Conservation (phyloP, 1,139 yeast genomes). For the Diutina neorugosa region DNA sequence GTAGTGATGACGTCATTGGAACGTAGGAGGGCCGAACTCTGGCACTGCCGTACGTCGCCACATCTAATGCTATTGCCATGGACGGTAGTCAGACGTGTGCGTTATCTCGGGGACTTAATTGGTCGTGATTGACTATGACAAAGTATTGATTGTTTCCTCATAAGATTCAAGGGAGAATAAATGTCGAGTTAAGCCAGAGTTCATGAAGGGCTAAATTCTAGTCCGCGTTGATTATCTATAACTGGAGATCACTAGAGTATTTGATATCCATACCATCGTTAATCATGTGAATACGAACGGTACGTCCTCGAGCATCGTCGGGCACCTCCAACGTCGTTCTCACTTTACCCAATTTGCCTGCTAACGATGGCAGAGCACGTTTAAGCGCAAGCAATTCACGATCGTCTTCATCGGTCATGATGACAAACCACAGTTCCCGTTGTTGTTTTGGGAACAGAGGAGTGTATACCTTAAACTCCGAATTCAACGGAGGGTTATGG, state of each 20-base stretch:
- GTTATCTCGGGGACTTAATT: too few species aligned
- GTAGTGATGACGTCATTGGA: too few species aligned
- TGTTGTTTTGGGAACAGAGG: slow-evolving; percentile 85
- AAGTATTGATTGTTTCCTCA: too few species aligned
- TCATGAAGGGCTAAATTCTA: too few species aligned
- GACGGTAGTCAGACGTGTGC: too few species aligned
- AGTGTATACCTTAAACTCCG: slow-evolving; percentile 56
- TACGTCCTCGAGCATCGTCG: slow-evolving; percentile 32
- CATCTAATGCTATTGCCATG: too few species aligned
- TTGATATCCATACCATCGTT: slow-evolving; percentile 56
- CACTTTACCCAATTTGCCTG: slow-evolving; percentile 33
- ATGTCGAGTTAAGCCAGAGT: too few species aligned
- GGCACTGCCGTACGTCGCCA: too few species aligned
- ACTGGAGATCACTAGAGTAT: slow-evolving; percentile 13
- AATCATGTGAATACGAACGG: slow-evolving; percentile 35
- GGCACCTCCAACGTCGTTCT: slow-evolving; percentile 37
- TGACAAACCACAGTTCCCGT: slow-evolving; percentile 87
- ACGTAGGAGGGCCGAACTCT: too few species aligned
- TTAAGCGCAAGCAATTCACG: slow-evolving; percentile 48
- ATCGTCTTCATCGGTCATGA: slow-evolving; percentile 35
- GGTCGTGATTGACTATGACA: too few species aligned
- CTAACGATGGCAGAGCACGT: slow-evolving; percentile 47
- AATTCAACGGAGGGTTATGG: slow-evolving; percentile 38
- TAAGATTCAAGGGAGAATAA: too few species aligned
- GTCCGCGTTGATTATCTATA: too few species aligned